Evolutionary conservation across 2,329 filamentous ascomycete species (phyloP), one percentile per base, ranked within the genome.

Genomic region (Akanthomyces uredinophilus): DNA sequence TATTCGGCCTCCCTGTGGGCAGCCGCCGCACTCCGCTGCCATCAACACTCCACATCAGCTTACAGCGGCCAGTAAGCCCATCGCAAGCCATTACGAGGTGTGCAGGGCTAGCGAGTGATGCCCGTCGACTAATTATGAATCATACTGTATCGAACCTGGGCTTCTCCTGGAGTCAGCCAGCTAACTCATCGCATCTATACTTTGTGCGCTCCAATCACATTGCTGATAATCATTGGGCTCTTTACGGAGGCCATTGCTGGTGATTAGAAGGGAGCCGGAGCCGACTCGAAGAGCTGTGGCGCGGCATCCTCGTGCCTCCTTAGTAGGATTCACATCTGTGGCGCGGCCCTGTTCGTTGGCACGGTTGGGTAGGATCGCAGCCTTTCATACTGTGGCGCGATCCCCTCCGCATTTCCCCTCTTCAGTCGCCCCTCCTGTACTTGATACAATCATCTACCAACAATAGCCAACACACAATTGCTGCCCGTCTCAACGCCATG

Each of bases 71-170:
- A 43, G 18, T 51, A 32, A 58, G 55, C 55, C 44, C 32, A 20
- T 4, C 43, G 13, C 32, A 27, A 6, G 18, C 58, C 58, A 61
- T 61, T 61, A 61, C 58, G 50, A 8, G 27, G 27, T 4, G 39
- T 61, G 59, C 59, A 61, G 50, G 32, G 43, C 29, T 57, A 47
- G 55, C 55, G 20, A 39, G 22, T 39, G 43, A 29, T 27, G 55
- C 16, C 43, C 16, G 27, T 57, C 29, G 44, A 58, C 55, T 58
- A 49, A 61, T 61, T 61, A 61, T 61, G 59, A 61, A 54, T 61
- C 59, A 61, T 61, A 61, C 20, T 53, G 57, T 53, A 53, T 60
- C 39, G 32, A 14, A 13, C 18, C 22, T 35, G 37, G 32, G 37
- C 16, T 51, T 32, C 20, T 35, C n/a, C 32, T 2, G 3, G 29